Percentiles rank a stretch among this genome's conserved stretches.
These are phyloP conservation scores for Raddia guianensis DNA, from an alignment of 176 grass and related monocot genomes.

Conservation along the genomic window DNA sequence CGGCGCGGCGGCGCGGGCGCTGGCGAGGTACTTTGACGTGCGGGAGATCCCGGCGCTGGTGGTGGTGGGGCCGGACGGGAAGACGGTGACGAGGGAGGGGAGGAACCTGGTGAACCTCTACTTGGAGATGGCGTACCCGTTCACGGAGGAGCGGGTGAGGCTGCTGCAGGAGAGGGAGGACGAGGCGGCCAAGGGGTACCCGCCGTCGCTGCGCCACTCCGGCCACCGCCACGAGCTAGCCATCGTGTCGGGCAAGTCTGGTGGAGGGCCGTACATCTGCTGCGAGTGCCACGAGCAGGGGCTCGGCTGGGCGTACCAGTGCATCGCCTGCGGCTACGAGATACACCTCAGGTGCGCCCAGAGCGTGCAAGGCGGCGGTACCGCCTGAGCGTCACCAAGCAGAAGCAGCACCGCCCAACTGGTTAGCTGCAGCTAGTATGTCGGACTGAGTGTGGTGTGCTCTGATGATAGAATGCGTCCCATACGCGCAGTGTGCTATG, in stretches of 20 bases:
- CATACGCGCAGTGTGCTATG: not conserved
- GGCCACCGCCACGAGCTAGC: conserved; percentile 57
- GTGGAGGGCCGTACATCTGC: conserved; percentile 68
- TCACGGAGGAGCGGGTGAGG: conserved; percentile 56
- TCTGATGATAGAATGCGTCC: not conserved
- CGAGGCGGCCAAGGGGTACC: conserved; percentile 59
- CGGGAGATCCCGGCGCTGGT: conserved; percentile 66
- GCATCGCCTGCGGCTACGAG: conserved; percentile 73
- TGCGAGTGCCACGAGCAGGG: conserved; percentile 75
- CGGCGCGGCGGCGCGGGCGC: conserved; percentile 41
- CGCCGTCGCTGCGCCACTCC: conserved; percentile 47
- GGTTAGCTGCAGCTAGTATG: conserved; percentile 7
- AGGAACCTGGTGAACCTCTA: conserved; percentile 73
- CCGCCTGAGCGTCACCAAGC: not conserved
- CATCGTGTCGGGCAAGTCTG: conserved; percentile 58
- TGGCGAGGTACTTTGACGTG: conserved; percentile 69
- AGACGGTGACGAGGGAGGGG: conserved; percentile 71
- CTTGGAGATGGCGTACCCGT: conserved; percentile 74
- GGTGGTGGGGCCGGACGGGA: conserved; percentile 69
- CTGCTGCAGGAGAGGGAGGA: conserved; percentile 53
- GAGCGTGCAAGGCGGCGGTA: not conserved
- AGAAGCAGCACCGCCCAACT: not conserved
- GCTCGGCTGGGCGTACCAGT: conserved; percentile 74
- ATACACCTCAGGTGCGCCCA: conserved; percentile 64
- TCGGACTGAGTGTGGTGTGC: not conserved